Base-by-base conservation (phyloP, 78 protist species). In the Dictyostelium intermedium region DNA sequence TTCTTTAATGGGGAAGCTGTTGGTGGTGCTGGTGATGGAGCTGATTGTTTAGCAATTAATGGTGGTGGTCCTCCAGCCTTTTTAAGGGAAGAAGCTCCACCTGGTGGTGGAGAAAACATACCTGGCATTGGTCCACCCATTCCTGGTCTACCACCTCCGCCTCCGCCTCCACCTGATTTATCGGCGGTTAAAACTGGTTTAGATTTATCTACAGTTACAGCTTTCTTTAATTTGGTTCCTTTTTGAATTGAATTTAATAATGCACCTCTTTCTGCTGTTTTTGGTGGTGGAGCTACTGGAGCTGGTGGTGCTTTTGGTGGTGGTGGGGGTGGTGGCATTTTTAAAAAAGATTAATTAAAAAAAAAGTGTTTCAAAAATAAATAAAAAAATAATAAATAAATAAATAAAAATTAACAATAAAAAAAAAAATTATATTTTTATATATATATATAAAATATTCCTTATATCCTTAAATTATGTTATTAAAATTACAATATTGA, bases 301-400 rank as follows among this genome's bases (percentile, higher is more conserved):
- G 95, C 76, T 16, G 95, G 95, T 13, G 95, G 91, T 45, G 85
- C 66, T 43, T 74, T 74, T n/a, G 77, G 77, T 30, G 95, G 87
- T 20, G 95, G 95, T 30, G 95, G 91, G 23, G 85, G 85, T 60
- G 93, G 93, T 14, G 85, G 92, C 30, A n/a, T 79, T 76, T 13
- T 76, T 79, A 14, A 47, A 16, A 50, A 50, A 50, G 16, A 39
- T 43, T 30, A 30, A 74, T 76, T 16, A 76, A 76, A 16, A 37
- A 27, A n/a, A 35, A 16, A 13, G 2, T 32, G 10, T 73, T 7
- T 39, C 0, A 39, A 74, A 74, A 39, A 37, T 4, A 11, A 37
- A 66, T 8, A 9, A 11, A 73, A 10, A 27, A 35, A 39, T 4
- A 39, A 73, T 73, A 73, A 13, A 11, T 11, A 13, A 18, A 35